Evolutionary conservation across 345 rosid species (phyloP), one percentile per base, ranked within the genome.

Genomic region (Trapa incisa): DNA sequence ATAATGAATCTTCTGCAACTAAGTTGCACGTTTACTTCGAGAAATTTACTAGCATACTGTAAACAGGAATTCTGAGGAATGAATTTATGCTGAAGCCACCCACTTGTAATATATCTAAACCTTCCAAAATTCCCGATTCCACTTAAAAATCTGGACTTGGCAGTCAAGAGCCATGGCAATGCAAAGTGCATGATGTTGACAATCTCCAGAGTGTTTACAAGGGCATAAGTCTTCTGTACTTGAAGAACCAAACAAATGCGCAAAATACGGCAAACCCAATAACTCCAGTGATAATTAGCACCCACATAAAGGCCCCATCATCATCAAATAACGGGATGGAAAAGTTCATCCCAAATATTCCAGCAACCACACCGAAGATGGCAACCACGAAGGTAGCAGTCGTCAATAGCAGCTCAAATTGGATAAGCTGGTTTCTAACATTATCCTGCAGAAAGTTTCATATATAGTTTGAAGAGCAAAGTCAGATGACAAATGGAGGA

Each of bases 311-410:
- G 67, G 99, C 96, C 13, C 57, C 72, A 14, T 86, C 72, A 63
- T 87, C 76, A 17, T 86, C 86, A 74, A 94, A 94, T 65, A 94
- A 66, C 13, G 96, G 75, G 76, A 89, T 76, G 11, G 64, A 43
- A 65, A 94, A 94, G 72, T 91, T 91, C 99, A 94, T 94, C 16
- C 99, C 99, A 74, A 94, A 94, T 64, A 94, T 76, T 73, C 99
- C 99, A 4, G 99, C 96, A 52, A 94, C 99, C 5, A 94, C 99
- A 57, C 96, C 99, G 68, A 94, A 94, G 47, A 94, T 89, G 47
- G 99, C 96, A 29, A 87, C 99, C 36, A 94, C 97, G 45, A 94
- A 94, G 2, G 97, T 91, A 0, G 97, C 97, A 0, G 99, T 91
- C 0, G 99, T 94, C 22, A 94, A 83, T 9, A 94, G 82, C 74